A percentile compares a stretch with the other conserved stretches of the same genome.
Evolutionary conservation across 257 asterid species (phyloP).

Genomic region (Orobanche coerulescens): DNA sequence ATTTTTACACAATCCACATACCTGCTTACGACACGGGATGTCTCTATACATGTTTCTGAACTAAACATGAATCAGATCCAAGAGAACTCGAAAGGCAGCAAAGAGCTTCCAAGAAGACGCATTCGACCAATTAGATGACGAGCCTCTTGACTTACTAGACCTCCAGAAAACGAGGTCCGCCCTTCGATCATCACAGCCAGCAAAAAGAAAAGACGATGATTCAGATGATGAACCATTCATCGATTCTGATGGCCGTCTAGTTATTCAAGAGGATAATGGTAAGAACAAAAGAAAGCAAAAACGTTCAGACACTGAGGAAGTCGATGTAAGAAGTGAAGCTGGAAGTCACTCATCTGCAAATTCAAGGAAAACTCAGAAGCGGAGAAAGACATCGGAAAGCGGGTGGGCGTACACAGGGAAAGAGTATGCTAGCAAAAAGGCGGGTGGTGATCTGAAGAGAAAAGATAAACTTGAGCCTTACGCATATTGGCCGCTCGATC

Average conservation of each 20-base stretch:
- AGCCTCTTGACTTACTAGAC: slow-evolving; percentile 92
- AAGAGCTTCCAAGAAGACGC: slow-evolving; percentile 79
- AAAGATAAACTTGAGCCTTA: slow-evolving; percentile 93
- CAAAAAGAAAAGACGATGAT: slow-evolving; percentile 46
- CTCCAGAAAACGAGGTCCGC: slow-evolving; percentile 67
- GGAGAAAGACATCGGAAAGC: slow-evolving; percentile 52
- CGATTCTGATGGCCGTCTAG: slow-evolving; percentile 74
- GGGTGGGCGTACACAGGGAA: slow-evolving; percentile 92
- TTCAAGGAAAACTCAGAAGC: slow-evolving; percentile 49
- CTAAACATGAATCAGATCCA: slow-evolving; percentile 41
- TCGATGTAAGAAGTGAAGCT: slow-evolving; percentile 47
- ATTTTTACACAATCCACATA: too few species aligned
- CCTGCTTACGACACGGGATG: not conserved
- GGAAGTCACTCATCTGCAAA: slow-evolving; percentile 39
- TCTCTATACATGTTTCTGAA: not conserved
- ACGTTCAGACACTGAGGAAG: slow-evolving; percentile 28
- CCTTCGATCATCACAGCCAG: slow-evolving; percentile 54
- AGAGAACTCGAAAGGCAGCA: slow-evolving; percentile 46
- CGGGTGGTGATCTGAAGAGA: slow-evolving; percentile 74
- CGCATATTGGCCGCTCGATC: slow-evolving; percentile 98
- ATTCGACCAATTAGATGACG: slow-evolving; percentile 72
- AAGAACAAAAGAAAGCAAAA: slow-evolving; percentile 39
- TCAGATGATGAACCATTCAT: slow-evolving; percentile 77
- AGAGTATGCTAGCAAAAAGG: slow-evolving; percentile 88
- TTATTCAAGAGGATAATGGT: slow-evolving; percentile 54